These are phyloP conservation scores for Trichoderma breve DNA, from an alignment of 2,329 filamentous ascomycete species.

Conservation along the genomic window DNA sequence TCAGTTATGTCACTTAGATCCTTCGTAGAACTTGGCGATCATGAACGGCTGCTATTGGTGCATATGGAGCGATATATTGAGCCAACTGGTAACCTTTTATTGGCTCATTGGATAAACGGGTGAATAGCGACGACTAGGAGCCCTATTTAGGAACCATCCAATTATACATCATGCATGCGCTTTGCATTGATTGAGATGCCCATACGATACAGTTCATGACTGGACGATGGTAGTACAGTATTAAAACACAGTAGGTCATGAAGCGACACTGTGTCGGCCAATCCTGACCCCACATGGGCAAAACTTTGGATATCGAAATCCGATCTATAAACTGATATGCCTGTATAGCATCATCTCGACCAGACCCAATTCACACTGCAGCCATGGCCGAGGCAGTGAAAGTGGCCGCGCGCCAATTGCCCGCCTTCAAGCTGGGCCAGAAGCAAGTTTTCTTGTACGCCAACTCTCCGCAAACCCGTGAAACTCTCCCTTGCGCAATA, in stretches of 20 bases:
- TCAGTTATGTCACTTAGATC: neutral
- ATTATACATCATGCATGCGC: neutral
- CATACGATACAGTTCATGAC: neutral
- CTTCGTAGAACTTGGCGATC: neutral
- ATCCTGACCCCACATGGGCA: constrained; percentile 11
- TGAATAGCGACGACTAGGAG: neutral
- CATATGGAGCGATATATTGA: neutral
- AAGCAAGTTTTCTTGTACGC: constrained; percentile 58
- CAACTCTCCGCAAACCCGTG: neutral
- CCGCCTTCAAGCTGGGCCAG: constrained; percentile 48
- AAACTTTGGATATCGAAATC: constrained; percentile 10
- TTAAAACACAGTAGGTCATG: neutral
- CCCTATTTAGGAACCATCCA: neutral
- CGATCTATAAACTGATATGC: neutral
- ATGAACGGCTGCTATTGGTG: neutral
- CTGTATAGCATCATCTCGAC: neutral
- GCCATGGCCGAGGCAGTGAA: constrained; percentile 43
- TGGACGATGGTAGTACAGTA: neutral
- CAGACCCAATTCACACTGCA: constrained; percentile 15
- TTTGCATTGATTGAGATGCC: neutral
- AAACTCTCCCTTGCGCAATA: neutral
- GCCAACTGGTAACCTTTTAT: neutral
- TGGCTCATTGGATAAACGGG: neutral
- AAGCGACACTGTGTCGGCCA: neutral
- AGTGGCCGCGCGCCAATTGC: constrained; percentile 38